Conservation (phyloP, 331 rosid genomes). For the Telfairia occidentalis region DNA sequence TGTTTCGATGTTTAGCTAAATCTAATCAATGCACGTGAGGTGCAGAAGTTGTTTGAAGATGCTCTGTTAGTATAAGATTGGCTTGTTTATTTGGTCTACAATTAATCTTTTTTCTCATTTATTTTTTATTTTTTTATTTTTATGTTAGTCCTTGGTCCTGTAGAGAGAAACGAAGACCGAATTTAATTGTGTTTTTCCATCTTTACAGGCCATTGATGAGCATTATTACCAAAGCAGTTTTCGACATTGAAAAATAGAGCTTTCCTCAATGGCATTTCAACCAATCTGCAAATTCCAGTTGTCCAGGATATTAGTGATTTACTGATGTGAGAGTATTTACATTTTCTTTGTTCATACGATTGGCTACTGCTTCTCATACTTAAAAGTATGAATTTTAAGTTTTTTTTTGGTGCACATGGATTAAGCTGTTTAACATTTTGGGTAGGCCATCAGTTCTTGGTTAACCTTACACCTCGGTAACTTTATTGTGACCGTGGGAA, state of each 20-base stretch:
- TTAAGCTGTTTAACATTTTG: neutral
- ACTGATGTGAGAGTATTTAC: neutral
- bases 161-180: neutral
- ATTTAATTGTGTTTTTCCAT: neutral
- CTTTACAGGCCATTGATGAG: neutral
- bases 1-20: neutral
- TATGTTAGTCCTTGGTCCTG: neutral
- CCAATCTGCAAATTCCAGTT: neutral
- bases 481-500: too few species aligned
- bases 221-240: neutral
- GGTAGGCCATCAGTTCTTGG: neutral
- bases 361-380: neutral
- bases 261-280: neutral
- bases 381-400: neutral
- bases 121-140: neutral
- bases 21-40: constrained; percentile 1
- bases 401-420: neutral
- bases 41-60: neutral
- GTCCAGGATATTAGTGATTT: neutral
- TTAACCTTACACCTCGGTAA: too few species aligned
- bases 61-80: neutral
- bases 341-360: neutral
- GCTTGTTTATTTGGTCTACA: neutral
- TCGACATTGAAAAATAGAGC: neutral
- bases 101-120: neutral